Conservation (phyloP, 371 early-diverging fungal genomes). For the Syncephalastrum racemosum region DNA sequence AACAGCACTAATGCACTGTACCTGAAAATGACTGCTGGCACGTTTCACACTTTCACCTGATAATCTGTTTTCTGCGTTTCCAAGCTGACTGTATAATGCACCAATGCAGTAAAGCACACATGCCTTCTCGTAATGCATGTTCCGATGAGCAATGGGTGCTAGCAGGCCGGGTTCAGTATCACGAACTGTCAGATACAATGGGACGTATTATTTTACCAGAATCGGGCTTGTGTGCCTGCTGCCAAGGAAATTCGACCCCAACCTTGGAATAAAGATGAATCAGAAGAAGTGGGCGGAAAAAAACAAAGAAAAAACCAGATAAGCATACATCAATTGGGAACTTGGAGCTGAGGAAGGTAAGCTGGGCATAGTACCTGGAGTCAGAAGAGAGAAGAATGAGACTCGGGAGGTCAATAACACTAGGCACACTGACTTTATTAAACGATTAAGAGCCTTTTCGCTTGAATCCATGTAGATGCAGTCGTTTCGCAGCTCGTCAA, state of each 20-base stretch:
- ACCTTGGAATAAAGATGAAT: slow-evolving; percentile 34
- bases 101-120: slow-evolving; percentile 84
- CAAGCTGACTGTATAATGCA: slow-evolving; percentile 80
- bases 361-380: slow-evolving; percentile 79
- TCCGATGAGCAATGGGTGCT: slow-evolving; percentile 48
- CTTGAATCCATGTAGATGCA: slow-evolving; percentile 71
- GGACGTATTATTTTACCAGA: background rate
- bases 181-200: slow-evolving; percentile 1
- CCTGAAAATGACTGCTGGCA: slow-evolving; percentile 79
- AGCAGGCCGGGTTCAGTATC: too few species aligned
- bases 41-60: slow-evolving; percentile 72
- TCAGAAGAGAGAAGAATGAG: background rate
- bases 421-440: slow-evolving; percentile 55
- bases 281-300: slow-evolving; percentile 3
- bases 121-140: slow-evolving; percentile 82
- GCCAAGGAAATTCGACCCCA: slow-evolving; percentile 73
- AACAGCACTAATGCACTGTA: slow-evolving; percentile 23
- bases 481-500: slow-evolving; percentile 77
- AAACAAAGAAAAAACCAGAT: slow-evolving; percentile 1
- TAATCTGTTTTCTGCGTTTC: slow-evolving; percentile 57
- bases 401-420: too few species aligned
- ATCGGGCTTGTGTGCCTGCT: slow-evolving; percentile 26
- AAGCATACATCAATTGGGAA: slow-evolving; percentile 80
- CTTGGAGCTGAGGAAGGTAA: slow-evolving; percentile 74
- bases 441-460: slow-evolving; percentile 65